Evolutionary conservation across 768 basidiomycete species (phyloP).

Genomic region (Fomitopsis pulvina): DNA sequence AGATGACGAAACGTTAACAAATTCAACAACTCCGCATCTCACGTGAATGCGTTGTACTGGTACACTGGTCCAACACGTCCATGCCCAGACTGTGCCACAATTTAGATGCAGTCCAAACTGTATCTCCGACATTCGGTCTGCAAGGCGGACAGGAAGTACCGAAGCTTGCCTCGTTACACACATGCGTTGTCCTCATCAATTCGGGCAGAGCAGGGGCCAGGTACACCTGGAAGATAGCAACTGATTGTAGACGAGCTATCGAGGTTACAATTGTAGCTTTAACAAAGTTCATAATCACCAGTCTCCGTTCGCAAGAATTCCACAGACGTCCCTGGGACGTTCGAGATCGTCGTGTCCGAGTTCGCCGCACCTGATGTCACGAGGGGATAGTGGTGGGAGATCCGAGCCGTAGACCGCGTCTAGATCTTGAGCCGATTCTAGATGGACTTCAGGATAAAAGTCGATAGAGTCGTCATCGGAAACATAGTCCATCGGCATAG

Average conservation of each 20-base stretch:
- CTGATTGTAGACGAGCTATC: not conserved
- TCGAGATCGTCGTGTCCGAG: not conserved
- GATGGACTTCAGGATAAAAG: not conserved
- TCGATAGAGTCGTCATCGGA: not conserved
- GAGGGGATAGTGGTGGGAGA: not conserved
- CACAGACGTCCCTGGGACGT: not conserved
- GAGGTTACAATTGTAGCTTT: not conserved
- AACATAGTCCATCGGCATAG: not conserved
- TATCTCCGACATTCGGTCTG: too few relatives aligned
- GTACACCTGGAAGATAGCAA: not conserved
- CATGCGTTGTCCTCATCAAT: slow-evolving; percentile 4
- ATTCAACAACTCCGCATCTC: not conserved
- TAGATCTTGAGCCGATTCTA: not conserved
- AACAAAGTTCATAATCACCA: not conserved
- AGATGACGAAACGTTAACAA: slow-evolving; percentile 4
- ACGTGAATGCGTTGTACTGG: not conserved
- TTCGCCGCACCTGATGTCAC: not conserved
- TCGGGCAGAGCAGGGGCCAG: not conserved
- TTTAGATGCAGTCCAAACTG: too few relatives aligned
- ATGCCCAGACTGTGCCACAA: too few relatives aligned
- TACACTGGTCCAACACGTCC: too few relatives aligned
- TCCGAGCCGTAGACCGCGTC: not conserved
- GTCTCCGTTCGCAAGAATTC: not conserved
- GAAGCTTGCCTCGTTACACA: slow-evolving; percentile 5
- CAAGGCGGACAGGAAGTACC: not conserved